Evolutionary conservation across 1,284 basidiomycete species (phyloP), one percentile per base, ranked within the genome.

Genomic region (Cutaneotrichosporon sp.): DNA sequence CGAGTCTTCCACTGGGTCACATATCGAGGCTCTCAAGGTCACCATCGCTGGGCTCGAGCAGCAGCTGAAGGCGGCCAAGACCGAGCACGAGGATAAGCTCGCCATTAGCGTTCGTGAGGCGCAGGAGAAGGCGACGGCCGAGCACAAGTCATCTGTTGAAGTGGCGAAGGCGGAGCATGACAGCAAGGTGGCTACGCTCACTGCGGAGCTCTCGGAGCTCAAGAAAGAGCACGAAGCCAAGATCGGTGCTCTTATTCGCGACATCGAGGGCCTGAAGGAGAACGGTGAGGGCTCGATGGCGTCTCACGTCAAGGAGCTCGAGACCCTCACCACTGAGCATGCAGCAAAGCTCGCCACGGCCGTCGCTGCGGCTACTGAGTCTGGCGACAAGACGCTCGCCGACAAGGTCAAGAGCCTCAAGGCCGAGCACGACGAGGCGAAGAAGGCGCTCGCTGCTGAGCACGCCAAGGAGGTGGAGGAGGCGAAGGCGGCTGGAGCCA

Each of bases 331-430:
- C 46, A 51, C 58, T 11, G 52, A 55, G 38, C 62, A 57, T 31
- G 55, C 73, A 57, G 42, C 61, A 18, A 65, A 65, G 46, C 63
- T 67, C 30, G 38, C 60, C 18, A 30, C 56, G 16, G 49, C 59
- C 16, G 7, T 47, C 52, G 55, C 70, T n/a, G 69, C 66, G 36
- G 50, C 63, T 1, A 65, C 70, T 42, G 61, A 70, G 63, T 56
- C 62, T 14, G 58, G 70, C 11, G 46, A 60, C 2, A 61, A 63
- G 30, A 65, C 70, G 2, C 73, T 73, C 53, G 40, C 60, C 18
- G 65, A 70, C 10, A 73, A 73, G 62, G 56, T 75, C 36, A 68
- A 72, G 49, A 59, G 68, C 2, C 58, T 73, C 11, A 60, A 64
- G n/a, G 64, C 69, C n/a, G 52, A 63, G 7, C 73, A 76, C 50